Base-by-base conservation (phyloP, 768 basidiomycete species). In the Naganishia kalamii region DNA sequence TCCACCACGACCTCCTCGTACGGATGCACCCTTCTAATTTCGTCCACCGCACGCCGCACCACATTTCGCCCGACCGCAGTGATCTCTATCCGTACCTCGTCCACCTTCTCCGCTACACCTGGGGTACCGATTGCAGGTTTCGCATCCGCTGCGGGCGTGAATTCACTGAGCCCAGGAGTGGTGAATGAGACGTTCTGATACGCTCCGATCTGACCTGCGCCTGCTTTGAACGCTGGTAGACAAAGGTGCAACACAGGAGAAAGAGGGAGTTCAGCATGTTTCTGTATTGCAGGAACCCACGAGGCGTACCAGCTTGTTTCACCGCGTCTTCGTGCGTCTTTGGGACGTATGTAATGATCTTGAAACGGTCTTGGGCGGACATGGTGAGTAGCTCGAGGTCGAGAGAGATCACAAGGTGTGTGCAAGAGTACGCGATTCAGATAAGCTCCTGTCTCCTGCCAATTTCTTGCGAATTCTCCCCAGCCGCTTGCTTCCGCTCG, bases 1-100 rank as follows among this genome's bases (percentile, higher is more conserved):
- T 52, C 51, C 32, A 52, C 51, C 51, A 52, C 51, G 4, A 35
- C 51, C 32, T 52, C 51, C 51, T 52, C 51, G 21, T 52, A 52
- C 32, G 51, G 51, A 30, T 52, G 51, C 3, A 30, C 51, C 8
- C 6, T 19, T n/a, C 32, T 52, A 3, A 52, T 32, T 8, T n/a
- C 33, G 13, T n/a, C 17, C 51, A 52, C 51, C 51, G 33, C 51
- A 2, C 21, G 30, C 30, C 23, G 13, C 3, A 52, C 32, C 3
- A 52, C 51, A 6, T 52, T n/a, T 32, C 8, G 30, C 6, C 51
- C 51, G 11, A 35, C 30, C 7, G n/a, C 51, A 4, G 30, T 52
- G 3, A 52, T 35, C 32, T 52, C 51, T 8, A 52, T 35, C 19
- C 51, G 30, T 10, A 52, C 51, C 32, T 52, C 51, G 7, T 52